Evolutionary conservation across 148 eudicot species (phyloP).

Genomic region (Rhododendron ferrugineum): DNA sequence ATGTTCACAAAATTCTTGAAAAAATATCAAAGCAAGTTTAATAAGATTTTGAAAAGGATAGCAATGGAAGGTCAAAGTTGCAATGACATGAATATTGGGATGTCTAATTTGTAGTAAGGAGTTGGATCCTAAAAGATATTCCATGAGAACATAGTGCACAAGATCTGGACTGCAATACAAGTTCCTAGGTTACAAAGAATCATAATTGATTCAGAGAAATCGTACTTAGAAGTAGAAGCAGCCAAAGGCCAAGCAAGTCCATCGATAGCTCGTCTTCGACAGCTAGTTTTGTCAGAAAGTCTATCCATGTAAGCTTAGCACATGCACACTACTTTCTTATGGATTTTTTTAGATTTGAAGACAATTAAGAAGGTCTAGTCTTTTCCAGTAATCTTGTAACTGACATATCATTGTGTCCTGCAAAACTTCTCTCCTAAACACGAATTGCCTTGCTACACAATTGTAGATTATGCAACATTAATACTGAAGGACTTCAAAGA

Average conservation of each 20-base stretch:
- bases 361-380: background rate
- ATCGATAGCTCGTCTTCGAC: background rate
- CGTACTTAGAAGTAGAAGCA: background rate
- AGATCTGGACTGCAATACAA: background rate
- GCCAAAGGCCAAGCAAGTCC: background rate
- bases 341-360: background rate
- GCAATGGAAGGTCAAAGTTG: background rate
- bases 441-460: background rate
- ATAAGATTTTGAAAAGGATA: background rate
- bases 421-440: background rate
- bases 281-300: background rate
- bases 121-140: background rate
- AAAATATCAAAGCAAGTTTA: background rate
- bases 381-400: background rate
- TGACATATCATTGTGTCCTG: background rate
- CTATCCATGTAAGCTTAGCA: background rate
- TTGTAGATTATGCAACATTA: background rate
- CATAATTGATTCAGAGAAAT: background rate
- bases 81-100: background rate
- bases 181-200: background rate
- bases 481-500: background rate
- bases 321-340: background rate
- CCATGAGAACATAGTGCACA: background rate
- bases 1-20: background rate
- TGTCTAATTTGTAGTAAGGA: background rate